Evolutionary conservation across 1,139 yeast genomes (phyloP).

Genomic region (Pichia sp.): DNA sequence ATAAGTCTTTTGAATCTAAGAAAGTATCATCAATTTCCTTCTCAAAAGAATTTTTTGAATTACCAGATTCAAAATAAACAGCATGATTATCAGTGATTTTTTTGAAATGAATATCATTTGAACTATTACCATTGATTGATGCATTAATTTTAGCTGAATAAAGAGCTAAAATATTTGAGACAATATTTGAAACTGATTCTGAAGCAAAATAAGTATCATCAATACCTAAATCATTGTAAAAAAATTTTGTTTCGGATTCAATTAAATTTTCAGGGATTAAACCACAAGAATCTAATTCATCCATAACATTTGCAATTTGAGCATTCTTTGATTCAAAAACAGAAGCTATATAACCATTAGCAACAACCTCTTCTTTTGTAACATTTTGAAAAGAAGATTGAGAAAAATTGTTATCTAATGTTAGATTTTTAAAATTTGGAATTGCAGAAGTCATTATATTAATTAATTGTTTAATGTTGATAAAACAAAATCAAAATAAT

Average conservation of each 20-base stretch:
- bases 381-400: slow-evolving; percentile 29
- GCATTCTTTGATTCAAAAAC: slow-evolving; percentile 77
- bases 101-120: slow-evolving; percentile 60
- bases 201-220: slow-evolving; percentile 90
- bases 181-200: slow-evolving; percentile 75
- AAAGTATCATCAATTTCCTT: slow-evolving; percentile 75
- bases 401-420: slow-evolving; percentile 31
- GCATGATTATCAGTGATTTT: slow-evolving; percentile 83
- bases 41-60: slow-evolving; percentile 38
- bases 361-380: slow-evolving; percentile 25
- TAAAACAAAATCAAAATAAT: background rate
- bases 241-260: slow-evolving; percentile 86
- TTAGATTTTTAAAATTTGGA: slow-evolving; percentile 20
- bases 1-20: slow-evolving; percentile 46
- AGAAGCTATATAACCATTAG: slow-evolving; percentile 61
- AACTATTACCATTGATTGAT: slow-evolving; percentile 45
- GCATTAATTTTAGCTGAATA: slow-evolving; percentile 94
- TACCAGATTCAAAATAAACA: slow-evolving; percentile 69
- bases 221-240: slow-evolving; percentile 80
- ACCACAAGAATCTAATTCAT: slow-evolving; percentile 74
- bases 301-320: slow-evolving; percentile 79
- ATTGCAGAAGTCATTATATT: slow-evolving; percentile 9
- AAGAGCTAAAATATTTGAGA: slow-evolving; percentile 76
- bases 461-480: background rate
- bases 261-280: slow-evolving; percentile 84